Evolutionary conservation across 345 rosid species (phyloP).

Genomic region (Garcia nutans): DNA sequence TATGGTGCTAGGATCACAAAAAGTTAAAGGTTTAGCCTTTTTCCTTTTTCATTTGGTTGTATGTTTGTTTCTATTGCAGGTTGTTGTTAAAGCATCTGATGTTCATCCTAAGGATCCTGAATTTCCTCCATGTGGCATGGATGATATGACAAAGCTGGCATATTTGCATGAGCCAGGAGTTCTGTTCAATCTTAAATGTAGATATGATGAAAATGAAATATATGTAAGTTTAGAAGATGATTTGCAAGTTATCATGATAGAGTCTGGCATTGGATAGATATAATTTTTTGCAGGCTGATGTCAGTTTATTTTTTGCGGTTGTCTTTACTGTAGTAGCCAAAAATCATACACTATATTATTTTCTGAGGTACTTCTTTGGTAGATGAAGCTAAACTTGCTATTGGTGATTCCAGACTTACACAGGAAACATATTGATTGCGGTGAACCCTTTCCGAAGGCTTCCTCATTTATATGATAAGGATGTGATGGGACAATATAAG

Average conservation of each 20-base stretch:
- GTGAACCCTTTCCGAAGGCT: constrained; percentile 93
- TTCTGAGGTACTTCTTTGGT: background rate
- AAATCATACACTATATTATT: background rate
- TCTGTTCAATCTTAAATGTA: constrained; percentile 25
- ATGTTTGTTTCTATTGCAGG: constrained; percentile 14
- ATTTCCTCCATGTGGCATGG: constrained; percentile 29
- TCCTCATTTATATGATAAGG: constrained; percentile 85
- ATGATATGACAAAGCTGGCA: constrained; percentile 38
- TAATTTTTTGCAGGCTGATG: background rate
- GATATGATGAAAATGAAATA: constrained; percentile 33
- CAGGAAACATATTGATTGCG: constrained; percentile 92
- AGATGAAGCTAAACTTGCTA: constrained; percentile 1
- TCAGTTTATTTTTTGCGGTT: background rate
- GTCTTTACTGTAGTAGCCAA: background rate
- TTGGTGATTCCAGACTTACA: constrained; percentile 72
- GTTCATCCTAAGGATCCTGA: constrained; percentile 32
- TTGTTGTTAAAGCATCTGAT: constrained; percentile 24
- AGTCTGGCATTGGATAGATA: background rate
- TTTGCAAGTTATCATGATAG: background rate
- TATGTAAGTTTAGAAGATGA: constrained; percentile 25
- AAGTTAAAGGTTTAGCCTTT: constrained; percentile 8
- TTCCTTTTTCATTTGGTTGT: background rate
- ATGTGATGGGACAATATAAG: constrained; percentile 92
- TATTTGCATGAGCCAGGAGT: constrained; percentile 38
- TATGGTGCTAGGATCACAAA: background rate